Evolutionary conservation across 257 asterid genomes (phyloP).

Genomic region (Ophiorrhiza pumila): DNA sequence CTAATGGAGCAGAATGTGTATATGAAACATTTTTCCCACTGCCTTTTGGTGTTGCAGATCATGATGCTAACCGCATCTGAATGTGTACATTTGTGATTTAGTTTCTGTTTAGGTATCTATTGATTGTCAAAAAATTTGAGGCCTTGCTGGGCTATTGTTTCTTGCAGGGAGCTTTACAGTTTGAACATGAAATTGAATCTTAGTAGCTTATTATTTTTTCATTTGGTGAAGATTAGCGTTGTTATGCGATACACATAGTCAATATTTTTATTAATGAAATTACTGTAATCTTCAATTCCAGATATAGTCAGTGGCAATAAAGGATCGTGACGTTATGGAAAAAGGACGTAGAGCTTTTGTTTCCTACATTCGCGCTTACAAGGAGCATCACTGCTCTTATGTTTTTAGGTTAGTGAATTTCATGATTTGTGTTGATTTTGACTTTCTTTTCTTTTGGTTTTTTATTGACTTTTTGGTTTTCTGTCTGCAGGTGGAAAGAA

Average conservation of each 20-base stretch:
- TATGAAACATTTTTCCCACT: background rate
- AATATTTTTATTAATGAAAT: background rate
- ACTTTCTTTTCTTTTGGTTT: background rate
- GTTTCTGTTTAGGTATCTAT: background rate
- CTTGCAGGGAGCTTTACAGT: background rate
- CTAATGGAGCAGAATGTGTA: background rate
- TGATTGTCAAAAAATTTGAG: background rate
- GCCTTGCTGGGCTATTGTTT: background rate
- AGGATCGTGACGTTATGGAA: constrained; percentile 94
- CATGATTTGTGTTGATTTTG: background rate
- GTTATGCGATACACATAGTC: background rate
- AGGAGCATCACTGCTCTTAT: constrained; percentile 83
- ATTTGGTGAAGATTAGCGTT: background rate
- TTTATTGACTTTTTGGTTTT: background rate
- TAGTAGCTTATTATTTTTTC: background rate
- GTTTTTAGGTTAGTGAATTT: constrained; percentile 61
- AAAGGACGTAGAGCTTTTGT: constrained; percentile 92
- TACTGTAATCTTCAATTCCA: constrained; percentile 23
- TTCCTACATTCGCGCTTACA: constrained; percentile 85
- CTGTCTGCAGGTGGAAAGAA: constrained; percentile 72
- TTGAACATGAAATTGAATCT: background rate
- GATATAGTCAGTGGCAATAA: constrained; percentile 75
- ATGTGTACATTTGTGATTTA: background rate
- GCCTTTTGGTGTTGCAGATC: background rate
- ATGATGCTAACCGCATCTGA: background rate